These are phyloP conservation scores for Aspergillus melleus DNA, from an alignment of 2,329 filamentous ascomycete genomes.

Conservation along the genomic window DNA sequence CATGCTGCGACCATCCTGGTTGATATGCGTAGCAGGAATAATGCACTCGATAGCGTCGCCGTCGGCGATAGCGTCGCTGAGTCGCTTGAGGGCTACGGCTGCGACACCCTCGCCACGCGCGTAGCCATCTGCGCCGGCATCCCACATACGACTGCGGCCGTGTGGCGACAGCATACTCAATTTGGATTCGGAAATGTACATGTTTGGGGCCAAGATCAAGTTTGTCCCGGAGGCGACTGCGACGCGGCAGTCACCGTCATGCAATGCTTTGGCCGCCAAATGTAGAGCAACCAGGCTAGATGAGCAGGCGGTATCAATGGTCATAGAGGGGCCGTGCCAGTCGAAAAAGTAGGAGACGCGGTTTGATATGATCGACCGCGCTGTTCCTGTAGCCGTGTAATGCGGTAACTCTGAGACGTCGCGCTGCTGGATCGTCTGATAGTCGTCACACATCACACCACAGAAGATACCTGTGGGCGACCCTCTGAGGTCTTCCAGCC, in stretches of 20 bases:
- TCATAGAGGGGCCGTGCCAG: constrained; percentile 33
- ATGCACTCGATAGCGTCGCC: constrained; percentile 42
- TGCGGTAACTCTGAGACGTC: constrained; percentile 1
- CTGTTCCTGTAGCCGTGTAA: constrained; percentile 21
- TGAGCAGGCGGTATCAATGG: constrained; percentile 47
- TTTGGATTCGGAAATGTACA: constrained; percentile 19
- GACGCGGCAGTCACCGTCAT: neutral
- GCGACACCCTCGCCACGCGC: constrained; percentile 53
- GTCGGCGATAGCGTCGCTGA: constrained; percentile 47
- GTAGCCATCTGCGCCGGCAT: constrained; percentile 47
- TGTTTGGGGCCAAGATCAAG: constrained; percentile 2
- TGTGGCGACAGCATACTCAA: constrained; percentile 49
- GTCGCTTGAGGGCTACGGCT: constrained; percentile 50
- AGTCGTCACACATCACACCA: constrained; percentile 10
- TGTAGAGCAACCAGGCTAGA: constrained; percentile 35
- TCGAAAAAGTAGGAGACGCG: constrained; percentile 31
- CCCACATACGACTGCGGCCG: constrained; percentile 50
- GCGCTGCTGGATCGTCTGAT: neutral
- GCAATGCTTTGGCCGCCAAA: constrained; percentile 23
- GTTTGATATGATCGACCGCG: constrained; percentile 34
- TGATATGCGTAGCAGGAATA: constrained; percentile 35
- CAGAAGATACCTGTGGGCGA: constrained; percentile 6
- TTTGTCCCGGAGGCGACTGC: constrained; percentile 1
- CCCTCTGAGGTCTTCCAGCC: constrained; percentile 1
- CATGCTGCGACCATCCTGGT: constrained; percentile 37